phyloP scores from a whole-genome alignment of 192 early-diverging fungal genomes.

The Lobosporangium transversale region DNA sequence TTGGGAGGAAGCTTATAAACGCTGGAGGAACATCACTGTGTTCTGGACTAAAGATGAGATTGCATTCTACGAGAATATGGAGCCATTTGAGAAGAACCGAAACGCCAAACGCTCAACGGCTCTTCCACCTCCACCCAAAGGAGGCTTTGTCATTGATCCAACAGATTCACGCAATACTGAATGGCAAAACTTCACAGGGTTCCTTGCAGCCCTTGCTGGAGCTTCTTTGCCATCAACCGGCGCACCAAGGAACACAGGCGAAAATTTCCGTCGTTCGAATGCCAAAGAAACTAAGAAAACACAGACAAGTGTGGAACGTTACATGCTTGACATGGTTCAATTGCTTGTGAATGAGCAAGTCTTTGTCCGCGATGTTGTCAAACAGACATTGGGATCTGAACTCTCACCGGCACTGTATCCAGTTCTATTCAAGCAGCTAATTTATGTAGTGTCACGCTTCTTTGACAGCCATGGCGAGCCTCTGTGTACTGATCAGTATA shows the following conservation, averaged over 20 bases:
- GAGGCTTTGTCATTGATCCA: slow-evolving; percentile 31
- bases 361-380: slow-evolving; percentile 77
- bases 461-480: slow-evolving; percentile 70
- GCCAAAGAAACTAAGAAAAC: slow-evolving; percentile 47
- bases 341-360: slow-evolving; percentile 79
- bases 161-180: slow-evolving; percentile 58
- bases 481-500: slow-evolving; percentile 64
- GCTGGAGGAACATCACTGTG: slow-evolving; percentile 76
- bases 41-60: slow-evolving; percentile 51
- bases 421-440: slow-evolving; percentile 66
- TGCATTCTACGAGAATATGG: slow-evolving; percentile 54
- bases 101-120: slow-evolving; percentile 51
- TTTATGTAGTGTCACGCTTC: slow-evolving; percentile 64
- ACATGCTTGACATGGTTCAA: slow-evolving; percentile 76
- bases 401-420: slow-evolving; percentile 72
- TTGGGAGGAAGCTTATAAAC: slow-evolving; percentile 83
- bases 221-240: slow-evolving; percentile 57
- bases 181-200: slow-evolving; percentile 87
- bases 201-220: slow-evolving; percentile 82
- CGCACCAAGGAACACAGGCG: slow-evolving; percentile 29
- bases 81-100: slow-evolving; percentile 41
- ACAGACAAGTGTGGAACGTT: slow-evolving; percentile 70
- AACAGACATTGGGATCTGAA: slow-evolving; percentile 84
- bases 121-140: slow-evolving; percentile 35
- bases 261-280: slow-evolving; percentile 33